Percentiles rank a stretch among this genome's conserved stretches.
Evolutionary conservation across 169 alveolate species (phyloP).

Genomic region (Amoebophrya sp.): DNA sequence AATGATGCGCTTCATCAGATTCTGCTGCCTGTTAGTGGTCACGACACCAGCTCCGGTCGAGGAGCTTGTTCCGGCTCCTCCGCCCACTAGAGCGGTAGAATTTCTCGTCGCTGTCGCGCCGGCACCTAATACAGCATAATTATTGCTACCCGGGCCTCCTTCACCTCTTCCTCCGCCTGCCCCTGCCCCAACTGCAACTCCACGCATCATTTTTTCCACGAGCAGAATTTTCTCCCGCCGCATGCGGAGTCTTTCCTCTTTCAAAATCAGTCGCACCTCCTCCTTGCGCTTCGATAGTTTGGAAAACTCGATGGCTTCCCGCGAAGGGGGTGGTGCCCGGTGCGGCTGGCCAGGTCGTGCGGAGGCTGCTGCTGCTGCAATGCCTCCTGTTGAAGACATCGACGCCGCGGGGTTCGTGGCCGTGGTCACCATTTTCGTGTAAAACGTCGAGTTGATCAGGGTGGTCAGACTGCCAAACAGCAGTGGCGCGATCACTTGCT

Average conservation of each 20-base stretch:
- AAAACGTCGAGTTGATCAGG: background rate
- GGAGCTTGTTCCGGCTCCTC: no score
- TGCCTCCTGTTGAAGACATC: background rate
- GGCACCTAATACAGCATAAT: no score
- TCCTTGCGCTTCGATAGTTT: background rate
- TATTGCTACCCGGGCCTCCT: no score
- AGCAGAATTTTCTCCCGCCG: background rate
- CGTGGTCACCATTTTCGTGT: background rate
- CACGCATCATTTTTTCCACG: background rate
- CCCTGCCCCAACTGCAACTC: no score
- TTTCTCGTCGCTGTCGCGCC: no score
- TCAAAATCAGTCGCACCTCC: background rate
- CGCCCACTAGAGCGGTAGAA: no score
- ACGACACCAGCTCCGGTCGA: no score
- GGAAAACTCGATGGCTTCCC: background rate
- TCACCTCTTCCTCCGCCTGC: no score
- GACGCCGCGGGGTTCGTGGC: background rate
- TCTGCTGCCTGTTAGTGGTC: background rate
- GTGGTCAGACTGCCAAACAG: background rate
- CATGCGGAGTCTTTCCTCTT: background rate
- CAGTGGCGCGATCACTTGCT: background rate
- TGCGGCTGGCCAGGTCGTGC: background rate
- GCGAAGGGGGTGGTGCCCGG: background rate
- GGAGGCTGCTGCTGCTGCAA: background rate
- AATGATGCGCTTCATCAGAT: background rate